Percentiles rank a stretch among this genome's conserved stretches.
These are phyloP conservation scores for Biscogniauxia mediterranea DNA, from an alignment of 2,329 filamentous ascomycete species.

Conservation along the genomic window DNA sequence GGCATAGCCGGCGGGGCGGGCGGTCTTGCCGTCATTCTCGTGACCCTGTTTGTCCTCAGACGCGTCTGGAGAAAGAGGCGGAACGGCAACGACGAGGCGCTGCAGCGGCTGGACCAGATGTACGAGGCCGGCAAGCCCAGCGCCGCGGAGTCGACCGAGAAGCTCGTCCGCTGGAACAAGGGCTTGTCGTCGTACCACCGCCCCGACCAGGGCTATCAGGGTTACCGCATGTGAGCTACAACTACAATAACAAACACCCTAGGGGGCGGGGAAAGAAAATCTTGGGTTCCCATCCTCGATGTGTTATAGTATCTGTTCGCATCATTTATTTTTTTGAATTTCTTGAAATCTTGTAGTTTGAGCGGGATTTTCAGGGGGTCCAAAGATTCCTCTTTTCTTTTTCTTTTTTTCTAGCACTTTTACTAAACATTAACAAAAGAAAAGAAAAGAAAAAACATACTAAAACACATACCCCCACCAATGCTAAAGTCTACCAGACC, in stretches of 20 bases:
- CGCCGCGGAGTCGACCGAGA: constrained; percentile 24
- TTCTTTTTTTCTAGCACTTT: not conserved
- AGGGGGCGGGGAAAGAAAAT: not conserved
- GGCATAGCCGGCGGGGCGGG: constrained; percentile 32
- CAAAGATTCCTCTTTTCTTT: not conserved
- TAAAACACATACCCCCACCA: no score
- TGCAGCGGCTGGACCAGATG: constrained; percentile 27
- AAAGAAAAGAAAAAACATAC: not conserved
- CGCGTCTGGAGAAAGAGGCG: constrained; percentile 31
- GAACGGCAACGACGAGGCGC: constrained; percentile 27
- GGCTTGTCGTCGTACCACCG: constrained; percentile 30
- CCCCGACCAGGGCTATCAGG: constrained; percentile 26
- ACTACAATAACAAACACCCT: no score
- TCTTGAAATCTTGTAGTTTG: not conserved
- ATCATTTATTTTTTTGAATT: not conserved
- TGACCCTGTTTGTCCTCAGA: constrained; percentile 26
- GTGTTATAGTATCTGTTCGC: not conserved
- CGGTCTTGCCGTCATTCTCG: constrained; percentile 24
- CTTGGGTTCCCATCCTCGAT: not conserved
- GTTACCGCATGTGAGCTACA: constrained; percentile 27
- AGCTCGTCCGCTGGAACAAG: constrained; percentile 31
- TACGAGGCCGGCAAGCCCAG: constrained; percentile 30
- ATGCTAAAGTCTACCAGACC: no score
- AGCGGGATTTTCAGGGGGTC: not conserved
- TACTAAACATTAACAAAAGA: not conserved